These are phyloP conservation scores for Lentinula aciculospora DNA, from an alignment of 768 basidiomycete species.

Conservation along the genomic window DNA sequence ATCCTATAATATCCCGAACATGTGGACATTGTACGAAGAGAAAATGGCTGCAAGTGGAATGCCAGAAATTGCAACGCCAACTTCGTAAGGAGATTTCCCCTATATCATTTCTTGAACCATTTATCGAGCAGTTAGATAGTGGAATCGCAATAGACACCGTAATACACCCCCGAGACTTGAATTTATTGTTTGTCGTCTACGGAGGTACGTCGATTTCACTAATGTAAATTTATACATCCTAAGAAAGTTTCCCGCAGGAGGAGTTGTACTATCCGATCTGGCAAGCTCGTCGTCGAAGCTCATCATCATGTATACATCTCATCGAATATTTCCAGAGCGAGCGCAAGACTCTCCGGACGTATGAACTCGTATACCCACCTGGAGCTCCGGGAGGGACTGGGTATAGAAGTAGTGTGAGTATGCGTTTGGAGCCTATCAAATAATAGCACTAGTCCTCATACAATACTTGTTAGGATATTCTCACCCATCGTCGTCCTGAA, in stretches of 20 bases:
- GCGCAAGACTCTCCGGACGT: conserved; percentile 50
- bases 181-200: conserved; percentile 70
- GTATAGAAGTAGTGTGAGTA: conserved; percentile 44
- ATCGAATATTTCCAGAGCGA: conserved; percentile 27
- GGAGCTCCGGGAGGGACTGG: conserved; percentile 79
- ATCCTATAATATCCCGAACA: conserved; percentile 62
- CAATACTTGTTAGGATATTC: conserved; percentile 46
- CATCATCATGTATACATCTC: background rate
- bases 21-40: conserved; percentile 71
- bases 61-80: conserved; percentile 24
- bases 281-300: conserved; percentile 25
- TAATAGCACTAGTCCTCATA: background rate
- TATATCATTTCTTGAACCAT: background rate
- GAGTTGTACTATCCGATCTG: conserved; percentile 54
- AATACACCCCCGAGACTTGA: conserved; percentile 68
- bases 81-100: conserved; percentile 27
- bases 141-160: conserved; percentile 54
- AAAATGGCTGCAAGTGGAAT: conserved; percentile 37
- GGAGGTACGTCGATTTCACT: conserved; percentile 40
- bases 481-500: conserved; percentile 61
- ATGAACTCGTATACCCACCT: conserved; percentile 66
- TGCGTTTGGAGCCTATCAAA: background rate
- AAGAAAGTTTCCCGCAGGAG: conserved; percentile 34
- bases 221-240: background rate
- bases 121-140: conserved; percentile 22